Evolutionary conservation across 2,329 filamentous ascomycete genomes (phyloP).

Genomic region (Penicillium sp.): DNA sequence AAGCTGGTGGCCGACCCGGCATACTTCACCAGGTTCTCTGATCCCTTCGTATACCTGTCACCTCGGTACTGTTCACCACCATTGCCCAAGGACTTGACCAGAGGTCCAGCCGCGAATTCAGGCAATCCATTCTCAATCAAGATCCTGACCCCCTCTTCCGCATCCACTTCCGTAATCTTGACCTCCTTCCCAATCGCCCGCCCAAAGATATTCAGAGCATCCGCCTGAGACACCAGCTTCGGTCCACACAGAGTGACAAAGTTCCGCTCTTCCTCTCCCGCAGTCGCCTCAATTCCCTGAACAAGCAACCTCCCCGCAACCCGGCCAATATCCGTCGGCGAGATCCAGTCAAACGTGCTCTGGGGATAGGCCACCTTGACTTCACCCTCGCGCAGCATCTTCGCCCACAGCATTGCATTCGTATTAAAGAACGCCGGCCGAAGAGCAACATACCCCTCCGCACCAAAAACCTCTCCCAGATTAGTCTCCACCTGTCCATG

Average conservation of each 20-base stretch:
- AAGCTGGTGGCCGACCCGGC: constrained; percentile 21
- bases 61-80: background rate
- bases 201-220: constrained; percentile 33
- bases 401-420: constrained; percentile 41
- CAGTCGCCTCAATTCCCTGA: constrained; percentile 21
- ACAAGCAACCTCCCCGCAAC: constrained; percentile 46
- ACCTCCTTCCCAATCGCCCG: constrained; percentile 38
- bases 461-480: constrained; percentile 46
- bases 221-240: constrained; percentile 32
- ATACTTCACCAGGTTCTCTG: background rate
- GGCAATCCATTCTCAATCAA: constrained; percentile 15
- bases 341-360: constrained; percentile 43
- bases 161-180: constrained; percentile 21
- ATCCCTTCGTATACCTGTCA: background rate
- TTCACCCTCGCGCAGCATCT: constrained; percentile 32
- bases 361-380: constrained; percentile 36
- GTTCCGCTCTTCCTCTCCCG: constrained; percentile 23
- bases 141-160: constrained; percentile 20
- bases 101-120: background rate
- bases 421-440: constrained; percentile 50
- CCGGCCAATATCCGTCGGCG: constrained; percentile 49
- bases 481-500: constrained; percentile 51
- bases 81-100: background rate
- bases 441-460: constrained; percentile 42
- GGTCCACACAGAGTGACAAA: constrained; percentile 45